These are phyloP conservation scores for Pseudogymnoascus sp. DNA, from an alignment of 2,329 filamentous ascomycete species.

Conservation along the genomic window DNA sequence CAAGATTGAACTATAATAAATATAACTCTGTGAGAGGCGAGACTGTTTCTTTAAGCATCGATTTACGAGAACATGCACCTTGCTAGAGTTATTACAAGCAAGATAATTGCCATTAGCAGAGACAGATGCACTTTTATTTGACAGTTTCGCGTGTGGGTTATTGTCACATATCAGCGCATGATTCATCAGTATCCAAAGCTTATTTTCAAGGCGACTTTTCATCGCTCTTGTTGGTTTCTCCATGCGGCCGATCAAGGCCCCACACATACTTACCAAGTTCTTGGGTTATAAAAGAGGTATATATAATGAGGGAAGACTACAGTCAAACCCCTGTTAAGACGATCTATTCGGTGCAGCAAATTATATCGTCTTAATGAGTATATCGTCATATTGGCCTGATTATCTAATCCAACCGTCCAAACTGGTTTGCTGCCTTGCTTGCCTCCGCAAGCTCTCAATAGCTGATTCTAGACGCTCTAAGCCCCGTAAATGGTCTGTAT, in stretches of 20 bases:
- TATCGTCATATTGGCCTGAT: too few relatives aligned
- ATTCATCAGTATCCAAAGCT: not conserved
- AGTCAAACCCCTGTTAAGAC: too few relatives aligned
- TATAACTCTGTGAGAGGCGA: not conserved
- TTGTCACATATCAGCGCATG: not conserved
- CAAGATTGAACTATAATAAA: not conserved
- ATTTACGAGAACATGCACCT: not conserved
- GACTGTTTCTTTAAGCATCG: not conserved
- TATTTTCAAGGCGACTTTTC: not conserved
- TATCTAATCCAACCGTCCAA: too few relatives aligned
- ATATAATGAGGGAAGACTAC: not conserved
- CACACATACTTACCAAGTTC: not conserved
- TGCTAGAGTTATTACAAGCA: not conserved
- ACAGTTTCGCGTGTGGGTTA: not conserved
- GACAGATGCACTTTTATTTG: not conserved
- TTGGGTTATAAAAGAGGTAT: not conserved
- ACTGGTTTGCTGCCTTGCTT: too few relatives aligned
- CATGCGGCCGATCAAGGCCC: not conserved
- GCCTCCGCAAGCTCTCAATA: too few relatives aligned
- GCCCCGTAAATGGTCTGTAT: too few relatives aligned
- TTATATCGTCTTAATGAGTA: too few relatives aligned
- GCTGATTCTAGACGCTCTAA: too few relatives aligned
- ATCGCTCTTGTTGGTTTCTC: not conserved
- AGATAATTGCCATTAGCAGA: not conserved
- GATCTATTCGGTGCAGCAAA: too few relatives aligned